These are phyloP conservation scores for Groenewaldozyma tartarivorans DNA, from an alignment of 805 yeast genomes.

Conservation along the genomic window DNA sequence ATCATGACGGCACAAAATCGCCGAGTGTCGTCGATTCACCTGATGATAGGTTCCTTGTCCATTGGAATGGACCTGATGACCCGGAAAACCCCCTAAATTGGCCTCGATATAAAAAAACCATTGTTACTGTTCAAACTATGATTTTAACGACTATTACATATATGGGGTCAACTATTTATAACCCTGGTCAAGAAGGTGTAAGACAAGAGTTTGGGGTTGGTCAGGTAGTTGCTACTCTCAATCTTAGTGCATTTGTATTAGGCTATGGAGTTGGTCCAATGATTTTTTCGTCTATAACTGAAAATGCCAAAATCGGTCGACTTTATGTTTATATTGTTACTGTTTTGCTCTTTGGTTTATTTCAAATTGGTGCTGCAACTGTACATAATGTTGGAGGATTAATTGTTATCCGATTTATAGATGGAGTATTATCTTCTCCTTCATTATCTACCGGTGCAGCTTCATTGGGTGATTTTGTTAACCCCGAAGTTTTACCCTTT, in stretches of 20 bases:
- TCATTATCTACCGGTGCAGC: conserved; percentile 53
- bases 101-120: conserved; percentile 34
- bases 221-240: conserved; percentile 38
- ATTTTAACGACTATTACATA: conserved; percentile 42
- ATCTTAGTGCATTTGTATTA: conserved; percentile 48
- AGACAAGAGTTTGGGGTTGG: conserved; percentile 36
- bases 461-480: conserved; percentile 40
- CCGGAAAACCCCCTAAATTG: conserved; percentile 45
- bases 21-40: no score
- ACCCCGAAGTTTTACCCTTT: conserved; percentile 32
- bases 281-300: conserved; percentile 52
- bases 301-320: conserved; percentile 40
- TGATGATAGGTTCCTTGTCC: conserved; percentile 18
- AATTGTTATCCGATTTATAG: conserved; percentile 40
- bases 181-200: conserved; percentile 40
- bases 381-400: conserved; percentile 42
- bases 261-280: conserved; percentile 63
- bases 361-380: conserved; percentile 51
- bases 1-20: no score
- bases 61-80: conserved; percentile 26
- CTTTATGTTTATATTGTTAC: conserved; percentile 36
- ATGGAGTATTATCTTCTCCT: conserved; percentile 50
- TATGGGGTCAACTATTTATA: conserved; percentile 49
- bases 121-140: conserved; percentile 33
- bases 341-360: conserved; percentile 36